These are phyloP conservation scores for Kazachstania viticola DNA, from an alignment of 805 yeast genomes.

Conservation along the genomic window DNA sequence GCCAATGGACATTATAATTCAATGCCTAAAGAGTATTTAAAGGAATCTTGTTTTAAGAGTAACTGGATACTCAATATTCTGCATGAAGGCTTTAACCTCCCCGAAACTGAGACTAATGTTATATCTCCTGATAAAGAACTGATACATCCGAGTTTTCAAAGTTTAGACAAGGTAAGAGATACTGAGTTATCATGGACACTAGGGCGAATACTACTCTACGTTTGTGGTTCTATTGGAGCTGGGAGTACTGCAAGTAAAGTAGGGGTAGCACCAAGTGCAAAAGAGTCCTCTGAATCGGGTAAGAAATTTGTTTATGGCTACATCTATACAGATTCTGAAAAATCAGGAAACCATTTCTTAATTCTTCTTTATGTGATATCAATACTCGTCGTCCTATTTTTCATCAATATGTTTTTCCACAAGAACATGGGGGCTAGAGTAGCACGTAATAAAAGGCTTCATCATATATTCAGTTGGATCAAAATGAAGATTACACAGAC, in stretches of 20 bases:
- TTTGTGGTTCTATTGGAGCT: conserved; percentile 49
- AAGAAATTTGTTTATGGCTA: conserved; percentile 20
- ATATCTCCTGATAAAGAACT: conserved; percentile 12
- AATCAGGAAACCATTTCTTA: no score
- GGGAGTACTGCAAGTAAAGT: conserved; percentile 9
- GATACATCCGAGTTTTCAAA: conserved; percentile 57
- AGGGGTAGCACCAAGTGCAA: conserved; percentile 22
- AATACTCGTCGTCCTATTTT: not conserved
- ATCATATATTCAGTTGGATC: conserved; percentile 1
- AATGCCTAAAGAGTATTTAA: conserved; percentile 44
- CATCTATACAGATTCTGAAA: not conserved
- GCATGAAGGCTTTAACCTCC: conserved; percentile 88
- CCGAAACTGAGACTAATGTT: conserved; percentile 49
- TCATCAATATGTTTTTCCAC: not conserved
- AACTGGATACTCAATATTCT: conserved; percentile 84
- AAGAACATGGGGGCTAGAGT: not conserved
- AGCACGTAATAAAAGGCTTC: not conserved
- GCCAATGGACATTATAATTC: conserved; percentile 46
- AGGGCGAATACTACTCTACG: conserved; percentile 76
- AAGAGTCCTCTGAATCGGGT: conserved; percentile 9
- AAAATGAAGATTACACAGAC: conserved; percentile 4
- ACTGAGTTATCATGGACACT: conserved; percentile 91
- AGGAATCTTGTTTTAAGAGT: conserved; percentile 85
- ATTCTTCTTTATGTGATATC: not conserved
- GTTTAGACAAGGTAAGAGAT: conserved; percentile 71